These are phyloP conservation scores for Aspergillus udagawae DNA, from an alignment of 2,329 filamentous ascomycete species.

Conservation along the genomic window DNA sequence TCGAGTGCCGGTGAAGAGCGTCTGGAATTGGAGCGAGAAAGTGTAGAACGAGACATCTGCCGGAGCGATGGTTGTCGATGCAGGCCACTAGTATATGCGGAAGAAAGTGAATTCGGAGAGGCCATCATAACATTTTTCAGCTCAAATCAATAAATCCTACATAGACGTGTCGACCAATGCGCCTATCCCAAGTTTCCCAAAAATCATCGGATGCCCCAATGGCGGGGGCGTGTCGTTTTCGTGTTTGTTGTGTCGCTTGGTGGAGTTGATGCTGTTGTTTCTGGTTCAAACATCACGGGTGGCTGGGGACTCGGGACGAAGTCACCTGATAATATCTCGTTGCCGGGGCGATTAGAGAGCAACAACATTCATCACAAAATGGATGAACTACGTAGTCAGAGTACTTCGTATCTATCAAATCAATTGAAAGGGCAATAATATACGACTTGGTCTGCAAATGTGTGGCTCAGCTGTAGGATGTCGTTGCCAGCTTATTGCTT, in stretches of 20 bases:
- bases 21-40: slow-evolving; percentile 31
- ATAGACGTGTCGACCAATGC: slow-evolving; percentile 15
- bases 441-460: not conserved
- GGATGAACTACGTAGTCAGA: not conserved
- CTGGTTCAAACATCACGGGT: slow-evolving; percentile 10
- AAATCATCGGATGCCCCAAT: not conserved
- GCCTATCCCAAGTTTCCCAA: slow-evolving; percentile 1
- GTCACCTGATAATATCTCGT: slow-evolving; percentile 8
- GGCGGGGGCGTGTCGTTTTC: not conserved
- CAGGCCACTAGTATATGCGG: slow-evolving; percentile 32
- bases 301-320: slow-evolving; percentile 9
- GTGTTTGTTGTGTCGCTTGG: slow-evolving; percentile 4
- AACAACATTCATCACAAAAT: slow-evolving; percentile 2
- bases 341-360: slow-evolving; percentile 4
- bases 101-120: slow-evolving; percentile 36
- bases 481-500: not conserved
- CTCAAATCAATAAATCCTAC: slow-evolving; percentile 4
- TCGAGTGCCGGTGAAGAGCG: slow-evolving; percentile 29
- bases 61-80: slow-evolving; percentile 33
- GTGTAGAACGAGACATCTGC: slow-evolving; percentile 35
- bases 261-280: slow-evolving; percentile 8
- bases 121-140: slow-evolving; percentile 24
- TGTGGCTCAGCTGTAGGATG: not conserved
- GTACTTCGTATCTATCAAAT: not conserved
- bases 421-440: not conserved